Conservation (phyloP, 208 protist species). For the Leishmania amazonensis region DNA sequence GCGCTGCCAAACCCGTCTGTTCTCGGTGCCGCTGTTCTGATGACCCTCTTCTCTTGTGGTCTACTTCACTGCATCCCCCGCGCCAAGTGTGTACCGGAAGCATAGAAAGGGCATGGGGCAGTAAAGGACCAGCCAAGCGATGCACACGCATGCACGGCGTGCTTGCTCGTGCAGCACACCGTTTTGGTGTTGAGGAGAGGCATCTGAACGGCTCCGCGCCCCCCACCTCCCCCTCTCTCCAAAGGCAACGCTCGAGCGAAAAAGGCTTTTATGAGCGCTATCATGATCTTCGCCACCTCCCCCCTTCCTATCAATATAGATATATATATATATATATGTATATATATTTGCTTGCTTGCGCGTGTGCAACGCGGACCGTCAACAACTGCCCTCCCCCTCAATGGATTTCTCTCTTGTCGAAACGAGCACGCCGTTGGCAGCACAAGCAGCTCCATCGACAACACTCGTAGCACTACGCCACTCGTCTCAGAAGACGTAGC, state of each 20-base stretch:
- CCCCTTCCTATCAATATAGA: neutral
- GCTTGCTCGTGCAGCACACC: neutral
- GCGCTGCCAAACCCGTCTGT: neutral
- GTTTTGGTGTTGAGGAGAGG: neutral
- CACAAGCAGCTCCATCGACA: neutral
- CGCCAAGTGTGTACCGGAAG: neutral
- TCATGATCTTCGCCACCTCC: neutral
- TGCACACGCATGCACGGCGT: neutral
- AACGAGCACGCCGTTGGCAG: neutral
- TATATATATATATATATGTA: neutral
- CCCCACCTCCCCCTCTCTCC: neutral
- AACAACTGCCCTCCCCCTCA: neutral
- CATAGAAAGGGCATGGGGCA: neutral
- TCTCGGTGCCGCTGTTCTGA: neutral
- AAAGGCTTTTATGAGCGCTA: neutral
- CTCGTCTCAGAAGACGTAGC: neutral
- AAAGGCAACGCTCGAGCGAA: neutral
- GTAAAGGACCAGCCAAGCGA: neutral
- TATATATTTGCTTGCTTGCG: neutral
- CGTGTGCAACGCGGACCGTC: neutral
- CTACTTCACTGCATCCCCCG: neutral
- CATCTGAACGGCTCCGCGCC: neutral
- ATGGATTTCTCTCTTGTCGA: neutral
- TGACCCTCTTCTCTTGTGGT: neutral
- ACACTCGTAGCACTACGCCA: neutral